Evolutionary conservation across 495 filamentous ascomycete species (phyloP), one percentile per base, ranked within the genome.

Genomic region (Haplographium delicatum): DNA sequence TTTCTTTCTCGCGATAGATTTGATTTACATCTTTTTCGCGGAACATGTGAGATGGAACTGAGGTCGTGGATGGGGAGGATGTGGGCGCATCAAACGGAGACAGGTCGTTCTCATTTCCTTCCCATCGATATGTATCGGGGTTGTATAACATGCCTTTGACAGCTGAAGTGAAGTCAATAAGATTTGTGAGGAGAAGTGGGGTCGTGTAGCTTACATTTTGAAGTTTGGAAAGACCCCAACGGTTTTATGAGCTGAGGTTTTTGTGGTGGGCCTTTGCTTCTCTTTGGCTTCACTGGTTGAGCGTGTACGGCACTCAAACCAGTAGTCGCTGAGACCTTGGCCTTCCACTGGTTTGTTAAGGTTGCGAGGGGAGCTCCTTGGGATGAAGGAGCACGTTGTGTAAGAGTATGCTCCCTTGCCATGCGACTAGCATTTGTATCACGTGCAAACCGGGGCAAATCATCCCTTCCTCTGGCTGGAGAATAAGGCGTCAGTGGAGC

Each of bases 141-240:
- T 98, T 98, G 67, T 94, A 98, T 25, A 76, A 84, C 93, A 98
- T 98, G 44, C 90, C 93, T 59, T 93, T 89, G 48, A 95, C 78
- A 56, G 83, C 90, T 90, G 62, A 47, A 7, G 20, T 23, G 10
- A 28, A 9, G 22, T 59, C 35, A 55, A 46, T 10, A 35, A 7
- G 5, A 2, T 18, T 16, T 24, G 16, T 13, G n/a, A 39, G 15
- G 35, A 20, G 22, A 5, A 16, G 15, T 31, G n/a, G n/a, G n/a
- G 5, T 27, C 5, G 13, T 2, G n/a, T 3, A 53, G 71, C 81
- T 75, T 75, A 87, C 84, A 81, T 66, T 86, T 89, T 11, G 79
- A 63, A 53, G 77, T 78, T 35, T 79, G 76, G 31, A 77, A 72
- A 47, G 75, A 70, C 19, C 82, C 82, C 63, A 89, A 72, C 22